phyloP scores from a whole-genome alignment of 2,329 filamentous ascomycete species.

The Bimuria novae-zelandiae region DNA sequence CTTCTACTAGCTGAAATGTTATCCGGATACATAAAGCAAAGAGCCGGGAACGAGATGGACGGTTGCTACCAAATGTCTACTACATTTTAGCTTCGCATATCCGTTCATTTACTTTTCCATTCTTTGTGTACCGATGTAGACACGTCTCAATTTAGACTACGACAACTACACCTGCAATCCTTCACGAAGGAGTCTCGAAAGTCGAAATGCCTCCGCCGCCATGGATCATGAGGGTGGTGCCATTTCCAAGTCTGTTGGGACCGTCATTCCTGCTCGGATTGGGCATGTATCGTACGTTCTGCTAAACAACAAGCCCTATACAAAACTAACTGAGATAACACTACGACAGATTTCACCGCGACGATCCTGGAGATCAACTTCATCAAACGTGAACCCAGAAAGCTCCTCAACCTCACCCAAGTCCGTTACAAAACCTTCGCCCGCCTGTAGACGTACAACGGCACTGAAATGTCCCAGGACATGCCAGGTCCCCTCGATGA shows the following conservation, averaged over 20 bases:
- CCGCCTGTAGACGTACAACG: constrained; percentile 42
- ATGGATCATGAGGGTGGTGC: constrained; percentile 27
- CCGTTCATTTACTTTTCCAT: no score
- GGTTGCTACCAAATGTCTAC: no score
- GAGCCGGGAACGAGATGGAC: no score
- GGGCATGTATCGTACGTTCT: constrained; percentile 32
- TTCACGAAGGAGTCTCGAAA: not conserved
- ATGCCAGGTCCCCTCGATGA: constrained; percentile 39
- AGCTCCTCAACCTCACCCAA: constrained; percentile 34
- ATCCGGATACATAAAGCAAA: no score
- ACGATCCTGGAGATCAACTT: constrained; percentile 39
- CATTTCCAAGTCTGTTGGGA: constrained; percentile 26
- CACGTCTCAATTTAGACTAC: no score
- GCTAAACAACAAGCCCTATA: not conserved
- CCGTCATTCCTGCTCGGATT: constrained; percentile 34
- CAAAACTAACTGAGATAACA: not conserved
- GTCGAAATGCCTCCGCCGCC: constrained; percentile 10
- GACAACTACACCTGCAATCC: no score
- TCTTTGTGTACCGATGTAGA: no score
- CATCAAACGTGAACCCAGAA: constrained; percentile 29
- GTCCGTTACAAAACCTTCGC: constrained; percentile 42
- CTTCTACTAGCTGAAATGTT: no score
- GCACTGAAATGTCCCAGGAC: constrained; percentile 42
- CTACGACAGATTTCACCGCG: constrained; percentile 38
- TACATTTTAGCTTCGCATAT: no score